Evolutionary conservation across 345 rosid species (phyloP).

Genomic region (Pistacia integerrima): DNA sequence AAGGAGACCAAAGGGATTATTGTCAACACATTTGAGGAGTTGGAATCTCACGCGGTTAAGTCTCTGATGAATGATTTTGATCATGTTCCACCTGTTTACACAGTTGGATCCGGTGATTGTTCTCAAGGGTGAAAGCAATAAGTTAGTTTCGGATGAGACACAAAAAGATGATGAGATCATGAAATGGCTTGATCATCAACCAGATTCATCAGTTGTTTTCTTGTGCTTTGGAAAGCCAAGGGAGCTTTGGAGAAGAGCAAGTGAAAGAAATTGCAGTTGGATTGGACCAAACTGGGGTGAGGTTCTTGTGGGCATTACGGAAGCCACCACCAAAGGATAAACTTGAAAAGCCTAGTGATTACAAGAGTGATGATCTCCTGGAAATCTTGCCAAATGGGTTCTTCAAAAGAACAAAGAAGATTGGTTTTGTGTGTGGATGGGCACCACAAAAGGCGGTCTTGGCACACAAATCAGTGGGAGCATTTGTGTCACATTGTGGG

Average conservation of each 20-base stretch:
- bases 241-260: constrained; percentile 31
- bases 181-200: constrained; percentile 38
- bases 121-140: background rate
- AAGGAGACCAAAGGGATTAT: background rate
- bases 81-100: constrained; percentile 17
- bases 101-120: constrained; percentile 5
- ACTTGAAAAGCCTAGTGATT: constrained; percentile 6
- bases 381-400: constrained; percentile 34
- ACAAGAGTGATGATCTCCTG: constrained; percentile 8
- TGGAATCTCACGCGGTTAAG: background rate
- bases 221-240: constrained; percentile 47
- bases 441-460: constrained; percentile 33
- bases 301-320: constrained; percentile 43
- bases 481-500: constrained; percentile 47
- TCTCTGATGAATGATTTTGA: background rate
- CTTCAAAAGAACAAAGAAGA: constrained; percentile 21
- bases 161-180: background rate
- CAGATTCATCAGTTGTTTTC: constrained; percentile 39
- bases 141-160: background rate
- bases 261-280: constrained; percentile 35
- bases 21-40: background rate
- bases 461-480: constrained; percentile 29
- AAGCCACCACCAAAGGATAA: constrained; percentile 14
- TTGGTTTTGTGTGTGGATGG: constrained; percentile 28
- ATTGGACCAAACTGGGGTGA: constrained; percentile 27